Percentiles rank a stretch among this genome's conserved stretches.
phyloP scores from a whole-genome alignment of 768 basidiomycete genomes.

The Pisolithus orientalis region DNA sequence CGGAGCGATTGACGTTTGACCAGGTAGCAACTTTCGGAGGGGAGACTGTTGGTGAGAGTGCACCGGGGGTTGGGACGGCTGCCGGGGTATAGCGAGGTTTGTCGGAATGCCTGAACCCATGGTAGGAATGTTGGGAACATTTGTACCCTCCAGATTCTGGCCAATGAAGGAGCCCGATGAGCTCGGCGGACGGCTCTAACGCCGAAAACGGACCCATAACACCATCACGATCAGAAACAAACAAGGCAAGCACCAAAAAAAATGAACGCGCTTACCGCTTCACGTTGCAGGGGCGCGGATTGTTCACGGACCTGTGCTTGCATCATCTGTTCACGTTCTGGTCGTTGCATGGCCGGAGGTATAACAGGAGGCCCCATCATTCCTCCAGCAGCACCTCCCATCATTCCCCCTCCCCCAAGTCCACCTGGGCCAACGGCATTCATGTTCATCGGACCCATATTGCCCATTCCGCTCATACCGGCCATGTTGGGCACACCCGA shows the following conservation, averaged over 20 bases:
- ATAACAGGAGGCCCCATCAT: constrained; percentile 36
- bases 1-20: constrained; percentile 17
- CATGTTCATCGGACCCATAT: constrained; percentile 20
- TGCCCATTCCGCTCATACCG: constrained; percentile 9
- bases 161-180: constrained; percentile 16
- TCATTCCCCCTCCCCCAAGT: constrained; percentile 17
- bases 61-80: constrained; percentile 20
- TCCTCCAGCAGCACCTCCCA: constrained; percentile 26
- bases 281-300: constrained; percentile 20
- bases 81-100: constrained; percentile 9
- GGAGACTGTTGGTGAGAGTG: constrained; percentile 21
- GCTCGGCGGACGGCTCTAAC: constrained; percentile 20
- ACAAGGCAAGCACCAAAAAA: not conserved
- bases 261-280: constrained; percentile 13
- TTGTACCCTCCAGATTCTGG: constrained; percentile 13
- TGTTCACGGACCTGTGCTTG: constrained; percentile 21
- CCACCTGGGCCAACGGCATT: constrained; percentile 9
- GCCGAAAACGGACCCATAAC: not conserved
- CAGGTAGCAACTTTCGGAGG: constrained; percentile 10
- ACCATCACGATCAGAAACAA: not conserved
- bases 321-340: constrained; percentile 18
- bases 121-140: constrained; percentile 2
- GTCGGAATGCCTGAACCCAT: constrained; percentile 5
- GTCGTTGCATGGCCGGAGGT: constrained; percentile 21
- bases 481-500: constrained; percentile 5